Conservation (phyloP, 345 rosid genomes). For the Toxicodendron radicans region DNA sequence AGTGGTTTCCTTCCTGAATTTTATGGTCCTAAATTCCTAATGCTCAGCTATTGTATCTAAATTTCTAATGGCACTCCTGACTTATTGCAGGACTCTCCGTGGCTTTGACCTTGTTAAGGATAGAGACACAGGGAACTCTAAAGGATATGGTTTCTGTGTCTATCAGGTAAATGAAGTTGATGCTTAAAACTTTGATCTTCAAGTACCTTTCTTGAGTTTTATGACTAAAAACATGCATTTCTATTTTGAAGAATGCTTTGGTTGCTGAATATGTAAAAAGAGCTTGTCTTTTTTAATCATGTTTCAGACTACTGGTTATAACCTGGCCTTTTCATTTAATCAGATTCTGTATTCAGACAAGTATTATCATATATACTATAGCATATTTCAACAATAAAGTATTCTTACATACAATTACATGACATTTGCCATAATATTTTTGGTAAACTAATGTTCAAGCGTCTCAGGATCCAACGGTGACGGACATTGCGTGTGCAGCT, state of each 20-base stretch:
- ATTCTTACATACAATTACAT: no score
- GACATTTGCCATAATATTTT: neutral
- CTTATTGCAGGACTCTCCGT: slow-evolving; percentile 25
- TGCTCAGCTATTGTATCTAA: neutral
- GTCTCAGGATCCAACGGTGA: slow-evolving; percentile 30
- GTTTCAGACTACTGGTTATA: neutral
- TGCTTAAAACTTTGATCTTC: neutral
- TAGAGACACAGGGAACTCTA: slow-evolving; percentile 36
- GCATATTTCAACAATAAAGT: no score
- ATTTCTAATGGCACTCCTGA: slow-evolving; percentile 9
- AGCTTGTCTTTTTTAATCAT: neutral
- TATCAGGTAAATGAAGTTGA: slow-evolving; percentile 21
- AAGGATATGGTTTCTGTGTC: slow-evolving; percentile 34
- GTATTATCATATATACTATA: no score
- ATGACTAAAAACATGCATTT: neutral
- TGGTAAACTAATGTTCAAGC: slow-evolving; percentile 12
- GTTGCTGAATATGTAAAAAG: neutral
- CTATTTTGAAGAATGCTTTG: neutral
- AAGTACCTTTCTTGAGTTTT: neutral
- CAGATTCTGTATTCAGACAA: neutral
- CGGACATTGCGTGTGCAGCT: slow-evolving; percentile 39
- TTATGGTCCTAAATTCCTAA: neutral
- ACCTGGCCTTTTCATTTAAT: neutral
- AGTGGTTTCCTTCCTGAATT: neutral
- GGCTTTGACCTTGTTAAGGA: slow-evolving; percentile 37